Conservation (phyloP, 192 early-diverging fungal species). For the Coemansia sp. region DNA sequence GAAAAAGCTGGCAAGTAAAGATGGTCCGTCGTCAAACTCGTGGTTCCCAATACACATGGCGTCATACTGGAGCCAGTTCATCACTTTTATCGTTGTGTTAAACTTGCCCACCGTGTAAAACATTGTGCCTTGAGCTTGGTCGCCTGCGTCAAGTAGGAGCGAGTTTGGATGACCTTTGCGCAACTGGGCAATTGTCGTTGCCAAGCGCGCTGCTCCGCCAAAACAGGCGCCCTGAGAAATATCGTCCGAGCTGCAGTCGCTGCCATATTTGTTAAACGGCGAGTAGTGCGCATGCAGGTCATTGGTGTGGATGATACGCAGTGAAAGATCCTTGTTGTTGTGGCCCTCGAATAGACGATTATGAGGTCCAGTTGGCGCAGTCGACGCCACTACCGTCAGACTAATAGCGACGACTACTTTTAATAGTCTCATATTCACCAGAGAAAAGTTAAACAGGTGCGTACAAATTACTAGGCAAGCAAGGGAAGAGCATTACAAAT, state of each 20-base stretch:
- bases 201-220: conserved; percentile 70
- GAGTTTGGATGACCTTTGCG: conserved; percentile 58
- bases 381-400: neutral
- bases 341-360: neutral
- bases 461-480: no score
- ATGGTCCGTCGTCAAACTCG: conserved; percentile 74
- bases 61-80: conserved; percentile 72
- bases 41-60: conserved; percentile 67
- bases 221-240: conserved; percentile 48
- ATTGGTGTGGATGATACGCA: conserved; percentile 61
- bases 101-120: conserved; percentile 68
- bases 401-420: neutral
- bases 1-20: conserved; percentile 58
- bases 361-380: neutral
- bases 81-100: conserved; percentile 55
- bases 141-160: conserved; percentile 72
- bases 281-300: conserved; percentile 60
- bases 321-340: neutral
- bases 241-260: conserved; percentile 54
- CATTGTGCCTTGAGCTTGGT: conserved; percentile 66
- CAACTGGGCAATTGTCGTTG: conserved; percentile 61
- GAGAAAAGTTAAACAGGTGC: neutral
- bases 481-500: no score
- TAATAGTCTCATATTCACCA: neutral
- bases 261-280: conserved; percentile 59